A percentile compares a stretch with the other conserved stretches of the same genome.
Conservation (phyloP, 441 rosid genomes). For the Omphalea diandra region DNA sequence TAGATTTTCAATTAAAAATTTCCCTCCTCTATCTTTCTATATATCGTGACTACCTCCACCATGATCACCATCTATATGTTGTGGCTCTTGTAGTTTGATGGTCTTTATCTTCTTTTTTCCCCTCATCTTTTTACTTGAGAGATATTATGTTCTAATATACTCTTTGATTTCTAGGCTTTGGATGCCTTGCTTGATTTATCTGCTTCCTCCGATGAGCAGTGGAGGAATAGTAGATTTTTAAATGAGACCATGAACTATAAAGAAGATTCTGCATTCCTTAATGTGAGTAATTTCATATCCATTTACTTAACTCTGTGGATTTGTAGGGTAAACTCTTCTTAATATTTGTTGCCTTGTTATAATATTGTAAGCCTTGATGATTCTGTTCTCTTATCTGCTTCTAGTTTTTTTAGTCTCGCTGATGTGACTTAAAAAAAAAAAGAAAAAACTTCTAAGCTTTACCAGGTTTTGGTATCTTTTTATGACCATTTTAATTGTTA, state of each 20-base stretch:
- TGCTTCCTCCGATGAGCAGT: slow-evolving; percentile 44
- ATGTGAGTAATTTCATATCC: slow-evolving; percentile 42
- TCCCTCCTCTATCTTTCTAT: not conserved
- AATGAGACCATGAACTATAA: slow-evolving; percentile 24
- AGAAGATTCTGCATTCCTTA: slow-evolving; percentile 30
- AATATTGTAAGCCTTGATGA: not conserved
- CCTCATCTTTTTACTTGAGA: not conserved
- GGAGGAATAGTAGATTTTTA: slow-evolving; percentile 25
- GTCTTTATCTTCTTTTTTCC: too few species aligned
- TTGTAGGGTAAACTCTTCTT: not conserved
- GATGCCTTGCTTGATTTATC: slow-evolving; percentile 65
- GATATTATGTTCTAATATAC: not conserved
- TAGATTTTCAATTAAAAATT: not conserved
- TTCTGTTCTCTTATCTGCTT: not conserved
- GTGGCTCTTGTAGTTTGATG: slow-evolving; percentile 6
- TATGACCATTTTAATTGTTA: not conserved
- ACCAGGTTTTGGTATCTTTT: not conserved
- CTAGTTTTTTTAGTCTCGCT: not conserved
- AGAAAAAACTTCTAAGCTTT: not conserved
- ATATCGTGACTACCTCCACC: not conserved
- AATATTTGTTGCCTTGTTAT: not conserved
- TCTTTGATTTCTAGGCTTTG: slow-evolving; percentile 52
- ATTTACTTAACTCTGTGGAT: not conserved
- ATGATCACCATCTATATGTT: not conserved
- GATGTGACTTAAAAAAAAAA: not conserved